Evolutionary conservation across 1,284 basidiomycete genomes (phyloP), one percentile per base, ranked within the genome.

Genomic region (Anthracocystis setariae): DNA sequence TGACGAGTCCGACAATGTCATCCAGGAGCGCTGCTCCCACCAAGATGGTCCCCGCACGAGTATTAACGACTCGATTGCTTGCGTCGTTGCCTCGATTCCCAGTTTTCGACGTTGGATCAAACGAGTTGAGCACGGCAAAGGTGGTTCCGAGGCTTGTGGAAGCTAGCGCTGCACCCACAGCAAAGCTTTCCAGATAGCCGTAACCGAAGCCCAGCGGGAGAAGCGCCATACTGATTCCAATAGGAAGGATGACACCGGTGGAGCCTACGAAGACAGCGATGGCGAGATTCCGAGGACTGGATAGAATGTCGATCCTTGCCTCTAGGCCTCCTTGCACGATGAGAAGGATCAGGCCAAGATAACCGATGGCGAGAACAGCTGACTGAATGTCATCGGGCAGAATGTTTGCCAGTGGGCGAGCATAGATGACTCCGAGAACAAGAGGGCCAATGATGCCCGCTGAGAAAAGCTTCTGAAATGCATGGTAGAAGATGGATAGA

Each of bases 91-190:
- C 80, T 25, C 24, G 8, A 29, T 44, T 44, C 48, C 0, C 69
- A 67, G 20, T 77, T 49, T 1, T 10, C 24, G 8, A 17, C 15
- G 2, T 21, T 15, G 15, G 21, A 17, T 48, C 53, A 45, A 50
- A 67, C 12, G 52, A 43, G 25, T 45, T 46, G 17, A 88, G 83
- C 1, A 88, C 85, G 27, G 85, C 84, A 44, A 89, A 85, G 0
- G 87, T 86, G 1, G 88, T 89, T 0, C 88, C 88, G 17, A 88
- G 84, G 4, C 85, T 86, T 0, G 88, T 88, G 0, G 86, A 85
- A 0, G 85, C 86, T 0, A 88, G 81, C 0, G 87, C 85, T 3
- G 87, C 85, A 1, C 87, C 87, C 0, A 86, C 84, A 0, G 86
- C 84, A 67, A 89, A 88, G 2, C 86, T 83, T 63, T 87, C 85